These are phyloP conservation scores for Lactarius hatsudake DNA, from an alignment of 768 basidiomycete genomes.

Conservation along the genomic window DNA sequence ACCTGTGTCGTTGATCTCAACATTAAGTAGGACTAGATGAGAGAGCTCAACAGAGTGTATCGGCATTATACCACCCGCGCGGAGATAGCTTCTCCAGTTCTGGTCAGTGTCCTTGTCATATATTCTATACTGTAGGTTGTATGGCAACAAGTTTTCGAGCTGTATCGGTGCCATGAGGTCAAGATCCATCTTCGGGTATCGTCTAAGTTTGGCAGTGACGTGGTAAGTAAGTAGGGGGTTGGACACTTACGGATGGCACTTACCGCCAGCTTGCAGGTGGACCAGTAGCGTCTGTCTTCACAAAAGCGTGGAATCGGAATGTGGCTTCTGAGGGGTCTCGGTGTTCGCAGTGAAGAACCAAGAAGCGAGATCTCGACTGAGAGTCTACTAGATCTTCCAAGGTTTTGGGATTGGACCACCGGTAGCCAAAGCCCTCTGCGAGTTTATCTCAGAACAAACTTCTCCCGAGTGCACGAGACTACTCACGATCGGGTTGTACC, in stretches of 20 bases:
- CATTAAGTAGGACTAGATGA: slow-evolving; percentile 85
- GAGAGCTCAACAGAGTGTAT: slow-evolving; percentile 92
- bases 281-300: slow-evolving; percentile 67
- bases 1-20: slow-evolving; percentile 92
- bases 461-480: neutral
- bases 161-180: slow-evolving; percentile 91
- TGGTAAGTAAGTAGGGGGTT: slow-evolving; percentile 3
- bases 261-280: slow-evolving; percentile 22
- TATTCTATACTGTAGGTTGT: slow-evolving; percentile 92
- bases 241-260: neutral
- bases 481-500: slow-evolving; percentile 89
- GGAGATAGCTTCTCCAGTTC: slow-evolving; percentile 91
- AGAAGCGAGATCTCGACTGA: slow-evolving; percentile 40
- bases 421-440: slow-evolving; percentile 93
- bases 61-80: slow-evolving; percentile 92
- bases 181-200: slow-evolving; percentile 81
- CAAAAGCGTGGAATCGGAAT: slow-evolving; percentile 93
- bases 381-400: slow-evolving; percentile 83
- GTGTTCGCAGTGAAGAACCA: slow-evolving; percentile 85
- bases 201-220: slow-evolving; percentile 42
- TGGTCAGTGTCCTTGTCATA: slow-evolving; percentile 94
- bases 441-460: neutral
- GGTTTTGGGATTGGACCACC: slow-evolving; percentile 83
- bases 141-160: slow-evolving; percentile 92
- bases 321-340: slow-evolving; percentile 77